phyloP scores from a whole-genome alignment of 2,329 filamentous ascomycete species.

The Fusarium zealandicum region DNA sequence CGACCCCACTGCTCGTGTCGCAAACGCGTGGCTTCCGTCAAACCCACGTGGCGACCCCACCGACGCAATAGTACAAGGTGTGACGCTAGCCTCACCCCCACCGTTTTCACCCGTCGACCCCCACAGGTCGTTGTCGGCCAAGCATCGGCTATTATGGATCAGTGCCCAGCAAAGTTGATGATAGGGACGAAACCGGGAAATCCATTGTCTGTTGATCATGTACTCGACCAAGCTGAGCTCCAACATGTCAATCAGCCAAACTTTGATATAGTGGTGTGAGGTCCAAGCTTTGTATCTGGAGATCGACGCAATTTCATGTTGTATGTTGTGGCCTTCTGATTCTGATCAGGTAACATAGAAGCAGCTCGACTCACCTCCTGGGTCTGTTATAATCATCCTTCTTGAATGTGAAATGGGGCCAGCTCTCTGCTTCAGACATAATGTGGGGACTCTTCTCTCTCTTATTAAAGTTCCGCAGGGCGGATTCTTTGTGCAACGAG shows the following conservation, averaged over 20 bases:
- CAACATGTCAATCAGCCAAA: too few species aligned
- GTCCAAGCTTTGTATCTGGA: too few species aligned
- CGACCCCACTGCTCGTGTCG: slow-evolving; percentile 37
- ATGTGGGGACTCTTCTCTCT: slow-evolving; percentile 6
- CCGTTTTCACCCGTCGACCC: background rate
- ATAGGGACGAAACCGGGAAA: background rate
- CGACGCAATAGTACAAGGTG: slow-evolving; percentile 15
- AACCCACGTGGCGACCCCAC: slow-evolving; percentile 43
- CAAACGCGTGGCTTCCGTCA: slow-evolving; percentile 37
- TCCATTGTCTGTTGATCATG: too few species aligned
- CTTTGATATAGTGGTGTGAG: too few species aligned
- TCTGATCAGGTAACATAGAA: too few species aligned
- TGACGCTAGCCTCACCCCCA: slow-evolving; percentile 31
- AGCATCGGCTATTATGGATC: background rate
- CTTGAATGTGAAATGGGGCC: too few species aligned
- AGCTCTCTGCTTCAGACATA: slow-evolving; percentile 9
- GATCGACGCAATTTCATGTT: too few species aligned
- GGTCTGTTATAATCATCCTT: too few species aligned
- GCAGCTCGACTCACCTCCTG: too few species aligned
- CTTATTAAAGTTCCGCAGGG: slow-evolving; percentile 28
- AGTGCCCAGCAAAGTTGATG: background rate
- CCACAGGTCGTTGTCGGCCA: background rate
- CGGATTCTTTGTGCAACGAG: slow-evolving; percentile 25
- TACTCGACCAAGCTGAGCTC: too few species aligned
- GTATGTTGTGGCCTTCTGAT: too few species aligned